Base-by-base conservation (phyloP, 2,329 filamentous ascomycete genomes). In the Cercospora berteroae region DNA sequence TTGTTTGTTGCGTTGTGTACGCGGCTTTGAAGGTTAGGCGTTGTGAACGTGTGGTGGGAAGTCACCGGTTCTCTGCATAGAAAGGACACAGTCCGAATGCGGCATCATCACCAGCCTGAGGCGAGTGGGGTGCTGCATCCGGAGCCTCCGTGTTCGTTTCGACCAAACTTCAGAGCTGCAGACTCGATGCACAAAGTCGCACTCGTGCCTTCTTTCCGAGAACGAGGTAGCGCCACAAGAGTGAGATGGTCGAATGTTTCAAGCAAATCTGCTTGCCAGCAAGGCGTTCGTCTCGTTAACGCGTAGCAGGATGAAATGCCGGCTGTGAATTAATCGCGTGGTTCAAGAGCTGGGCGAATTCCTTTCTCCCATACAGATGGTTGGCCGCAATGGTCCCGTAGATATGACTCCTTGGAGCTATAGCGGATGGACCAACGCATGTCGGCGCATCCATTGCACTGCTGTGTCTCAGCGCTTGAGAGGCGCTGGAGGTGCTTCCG, bases 141-240 rank as follows among this genome's bases (percentile, higher is more conserved):
- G 48, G 13, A 27, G 23, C 23, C 48, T 52, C 23, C 44, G 23
- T 29, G 42, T 55, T 63, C 60, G 29, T 7, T 9, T 18, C 12
- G 44, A 63, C 60, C 60, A 63, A 55, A 55, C 23, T 63, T 39
- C 20, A 12, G 44, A 36, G 18, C 42, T 63, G 60, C 60, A 63
- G 25, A 55, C 29, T 27, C 29, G 16, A 55, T 31, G 48, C 31
- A n/a, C 36, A n/a, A 39, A 39, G 36, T 39, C 36, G 13, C 36
- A 3, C 1, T 39, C 16, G 36, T n/a, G 36, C 36, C 16, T 39
- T 39, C 13, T 39, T 16, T 3, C 36, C 16, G 16, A 39, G 36
- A 39, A n/a, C 16, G 16, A n/a, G 5, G 36, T 16, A 39, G 16
- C 7, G 16, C 36, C 36, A 39, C 36, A 39, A 8, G 16, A n/a